phyloP scores from a whole-genome alignment of 148 eudicot genomes.

The Mesembryanthemum crystallinum region DNA sequence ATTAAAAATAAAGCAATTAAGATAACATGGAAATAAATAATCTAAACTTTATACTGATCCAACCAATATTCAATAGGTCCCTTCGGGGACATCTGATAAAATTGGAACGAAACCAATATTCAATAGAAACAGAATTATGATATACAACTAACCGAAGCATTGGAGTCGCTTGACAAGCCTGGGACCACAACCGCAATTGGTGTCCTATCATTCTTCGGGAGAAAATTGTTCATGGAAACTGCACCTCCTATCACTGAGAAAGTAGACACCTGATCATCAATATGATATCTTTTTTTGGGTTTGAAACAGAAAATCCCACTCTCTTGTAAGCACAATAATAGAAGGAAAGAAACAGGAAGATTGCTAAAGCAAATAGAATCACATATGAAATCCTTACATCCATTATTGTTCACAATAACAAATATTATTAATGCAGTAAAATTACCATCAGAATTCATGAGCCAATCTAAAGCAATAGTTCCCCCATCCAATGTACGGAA shows the following conservation, averaged over 20 bases:
- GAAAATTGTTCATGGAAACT: conserved; percentile 32
- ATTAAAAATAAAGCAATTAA: too few relatives aligned
- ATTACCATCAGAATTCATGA: conserved; percentile 70
- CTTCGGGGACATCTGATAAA: too few relatives aligned
- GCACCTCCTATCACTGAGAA: conserved; percentile 46
- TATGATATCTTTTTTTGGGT: conserved; percentile 3
- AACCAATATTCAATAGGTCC: not conserved
- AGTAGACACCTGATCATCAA: conserved; percentile 15
- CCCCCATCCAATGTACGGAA: conserved; percentile 87
- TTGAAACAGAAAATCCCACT: too few relatives aligned
- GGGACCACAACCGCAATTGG: conserved; percentile 84
- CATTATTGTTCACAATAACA: conserved; percentile 3
- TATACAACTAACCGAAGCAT: conserved; percentile 66
- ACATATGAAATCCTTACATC: too few relatives aligned
- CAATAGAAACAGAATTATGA: conserved; percentile 1
- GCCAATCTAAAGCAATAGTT: conserved; percentile 91
- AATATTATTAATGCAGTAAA: not conserved
- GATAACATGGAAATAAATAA: too few relatives aligned
- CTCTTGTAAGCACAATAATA: too few relatives aligned
- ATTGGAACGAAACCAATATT: too few relatives aligned
- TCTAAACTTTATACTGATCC: too few relatives aligned
- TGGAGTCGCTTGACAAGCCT: conserved; percentile 90
- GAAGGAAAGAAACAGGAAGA: too few relatives aligned
- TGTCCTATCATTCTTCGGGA: conserved; percentile 54
- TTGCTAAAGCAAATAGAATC: too few relatives aligned